Percentiles rank a stretch among this genome's conserved stretches.
Evolutionary conservation across 2,329 filamentous ascomycete species (phyloP).

Genomic region (Calycina herbarum): DNA sequence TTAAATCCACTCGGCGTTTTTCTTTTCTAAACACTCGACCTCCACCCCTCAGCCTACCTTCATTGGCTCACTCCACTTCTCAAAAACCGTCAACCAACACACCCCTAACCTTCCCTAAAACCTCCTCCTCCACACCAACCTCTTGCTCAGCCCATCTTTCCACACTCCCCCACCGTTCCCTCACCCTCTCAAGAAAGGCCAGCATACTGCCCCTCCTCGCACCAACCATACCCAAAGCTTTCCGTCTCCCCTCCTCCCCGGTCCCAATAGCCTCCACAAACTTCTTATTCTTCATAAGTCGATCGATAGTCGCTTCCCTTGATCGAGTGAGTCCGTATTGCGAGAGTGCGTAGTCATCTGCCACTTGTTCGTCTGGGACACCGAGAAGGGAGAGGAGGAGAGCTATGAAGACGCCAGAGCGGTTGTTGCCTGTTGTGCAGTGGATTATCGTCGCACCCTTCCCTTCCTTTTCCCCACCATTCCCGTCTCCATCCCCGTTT

Average conservation of each 20-base stretch:
- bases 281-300: slow-evolving; percentile 26
- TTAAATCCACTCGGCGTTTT: background rate
- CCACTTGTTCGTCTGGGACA: slow-evolving; percentile 55
- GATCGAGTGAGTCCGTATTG: slow-evolving; percentile 55
- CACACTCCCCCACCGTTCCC: slow-evolving; percentile 27
- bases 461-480: too few relatives aligned
- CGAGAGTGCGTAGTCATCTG: slow-evolving; percentile 67
- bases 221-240: slow-evolving; percentile 30
- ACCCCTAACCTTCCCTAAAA: slow-evolving; percentile 13
- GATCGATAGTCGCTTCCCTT: slow-evolving; percentile 49
- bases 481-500: too few relatives aligned
- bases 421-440: slow-evolving; percentile 76
- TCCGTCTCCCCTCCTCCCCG: slow-evolving; percentile 20
- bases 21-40: background rate
- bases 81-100: slow-evolving; percentile 16
- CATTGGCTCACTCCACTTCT: too few relatives aligned
- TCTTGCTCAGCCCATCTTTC: too few relatives aligned
- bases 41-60: too few relatives aligned
- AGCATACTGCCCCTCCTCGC: slow-evolving; percentile 31
- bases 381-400: slow-evolving; percentile 64
- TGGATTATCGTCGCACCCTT: slow-evolving; percentile 46
- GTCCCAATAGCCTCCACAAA: slow-evolving; percentile 19
- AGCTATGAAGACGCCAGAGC: slow-evolving; percentile 69
- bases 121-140: too few relatives aligned
- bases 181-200: slow-evolving; percentile 28